phyloP scores from a whole-genome alignment of 1,284 basidiomycete species.

The Peniophora sp. region DNA sequence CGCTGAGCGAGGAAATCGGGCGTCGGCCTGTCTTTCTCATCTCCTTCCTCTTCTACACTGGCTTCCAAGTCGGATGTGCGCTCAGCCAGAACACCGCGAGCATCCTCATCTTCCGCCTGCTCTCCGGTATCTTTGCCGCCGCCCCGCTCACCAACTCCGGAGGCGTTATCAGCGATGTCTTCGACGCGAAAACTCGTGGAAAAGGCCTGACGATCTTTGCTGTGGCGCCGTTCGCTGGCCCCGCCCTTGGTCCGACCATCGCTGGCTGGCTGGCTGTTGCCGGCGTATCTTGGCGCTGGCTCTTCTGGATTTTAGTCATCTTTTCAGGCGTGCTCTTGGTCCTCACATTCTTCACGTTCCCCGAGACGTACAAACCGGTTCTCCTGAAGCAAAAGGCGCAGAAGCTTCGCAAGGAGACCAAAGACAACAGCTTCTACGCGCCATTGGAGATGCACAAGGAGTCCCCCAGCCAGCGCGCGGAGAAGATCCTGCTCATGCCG shows the following conservation, averaged over 20 bases:
- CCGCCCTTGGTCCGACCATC: slow-evolving; percentile 26
- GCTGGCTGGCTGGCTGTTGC: slow-evolving; percentile 20
- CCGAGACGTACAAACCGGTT: slow-evolving; percentile 67
- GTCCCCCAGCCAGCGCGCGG: slow-evolving; percentile 31
- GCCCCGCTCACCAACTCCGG: slow-evolving; percentile 31
- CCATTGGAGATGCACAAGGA: slow-evolving; percentile 35
- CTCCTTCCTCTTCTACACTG: slow-evolving; percentile 56
- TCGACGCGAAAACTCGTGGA: slow-evolving; percentile 26
- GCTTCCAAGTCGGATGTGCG: slow-evolving; percentile 61
- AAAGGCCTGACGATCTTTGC: slow-evolving; percentile 26
- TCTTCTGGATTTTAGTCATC: slow-evolving; percentile 69
- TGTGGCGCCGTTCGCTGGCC: slow-evolving; percentile 72
- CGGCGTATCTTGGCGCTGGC: slow-evolving; percentile 60
- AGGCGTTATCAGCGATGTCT: slow-evolving; percentile 25
- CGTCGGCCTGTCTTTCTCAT: slow-evolving; percentile 62
- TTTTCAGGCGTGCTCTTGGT: slow-evolving; percentile 46
- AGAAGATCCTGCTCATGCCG: slow-evolving; percentile 48
- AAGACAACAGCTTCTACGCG: slow-evolving; percentile 57
- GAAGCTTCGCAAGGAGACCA: slow-evolving; percentile 42
- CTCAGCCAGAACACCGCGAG: slow-evolving; percentile 48
- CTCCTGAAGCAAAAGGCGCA: slow-evolving; percentile 43
- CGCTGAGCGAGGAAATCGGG: slow-evolving; percentile 50
- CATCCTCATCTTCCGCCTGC: slow-evolving; percentile 58
- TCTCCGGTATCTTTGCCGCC: slow-evolving; percentile 50
- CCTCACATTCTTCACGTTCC: slow-evolving; percentile 58